Base-by-base conservation (phyloP, 345 rosid species). In the Sisymbrium irio region DNA sequence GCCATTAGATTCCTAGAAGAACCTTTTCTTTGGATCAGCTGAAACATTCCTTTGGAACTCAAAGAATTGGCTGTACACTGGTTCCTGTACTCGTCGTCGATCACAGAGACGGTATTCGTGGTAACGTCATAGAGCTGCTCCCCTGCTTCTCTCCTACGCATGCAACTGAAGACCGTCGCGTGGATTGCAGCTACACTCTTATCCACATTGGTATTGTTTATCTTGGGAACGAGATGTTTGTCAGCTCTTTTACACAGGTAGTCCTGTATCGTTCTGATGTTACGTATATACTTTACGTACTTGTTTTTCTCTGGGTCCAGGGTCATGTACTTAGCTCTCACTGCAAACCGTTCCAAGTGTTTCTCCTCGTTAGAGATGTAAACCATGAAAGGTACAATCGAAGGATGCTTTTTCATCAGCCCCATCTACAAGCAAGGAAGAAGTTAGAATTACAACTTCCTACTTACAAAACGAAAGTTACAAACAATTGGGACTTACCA, bases 241-340 rank as follows among this genome's bases (percentile, higher is more conserved):
- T 92, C 99, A 69, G 98, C 99, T 70, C 97, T 81, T 76, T 90
- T 85, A 81, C 95, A 87, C 9, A 96, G 84, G 78, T 90, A 96
- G 53, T 96, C 99, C 70, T 96, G 98, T 78, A 96, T 96, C 18
- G 94, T 90, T 79, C 99, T 86, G 68, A 96, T 96, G 74, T 96
- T 96, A 27, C 90, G 83, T 33, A 96, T 92, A 72, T 92, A 96
- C 73, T 96, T 96, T 3, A 96, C 99, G 49, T 96, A 96, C 75
- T 96, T 92, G 77, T 96, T 96, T 78, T 92, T 96, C 1, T 90
- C 94, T 2, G 98, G 99, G 79, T 96, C 99, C 60, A 96, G 69
- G 0, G 99, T 92, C 99, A 96, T 96, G 82, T 96, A 96, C 87
- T 96, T 96, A 3, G 99, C 99, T 66, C 99, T 94, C 13, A 96